These are phyloP conservation scores for Setaria italica DNA, from an alignment of 202 grass and related monocot genomes.

Conservation along the genomic window DNA sequence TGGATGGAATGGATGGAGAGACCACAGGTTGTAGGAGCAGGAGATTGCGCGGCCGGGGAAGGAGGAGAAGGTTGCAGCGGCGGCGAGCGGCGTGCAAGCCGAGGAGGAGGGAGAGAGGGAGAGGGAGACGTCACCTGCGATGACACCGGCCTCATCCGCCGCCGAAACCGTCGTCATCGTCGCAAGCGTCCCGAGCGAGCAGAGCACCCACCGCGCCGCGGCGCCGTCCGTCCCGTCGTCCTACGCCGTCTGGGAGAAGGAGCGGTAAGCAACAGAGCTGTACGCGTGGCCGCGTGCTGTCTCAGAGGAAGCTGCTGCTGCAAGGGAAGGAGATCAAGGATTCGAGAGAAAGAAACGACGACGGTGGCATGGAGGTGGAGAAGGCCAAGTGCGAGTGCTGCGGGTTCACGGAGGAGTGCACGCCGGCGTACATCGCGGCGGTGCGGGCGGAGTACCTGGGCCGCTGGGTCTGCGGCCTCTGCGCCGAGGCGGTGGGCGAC, in stretches of 20 bases:
- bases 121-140: constrained; percentile 56
- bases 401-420: constrained; percentile 92
- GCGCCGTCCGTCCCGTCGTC: constrained; percentile 54
- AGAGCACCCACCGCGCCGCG: constrained; percentile 36
- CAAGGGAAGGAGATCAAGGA: no score
- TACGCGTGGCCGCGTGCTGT: no score
- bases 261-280: constrained; percentile 53
- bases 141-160: constrained; percentile 61
- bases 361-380: constrained; percentile 58
- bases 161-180: constrained; percentile 23
- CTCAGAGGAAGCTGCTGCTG: neutral
- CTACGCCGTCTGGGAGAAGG: constrained; percentile 79
- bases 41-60: neutral
- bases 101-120: neutral
- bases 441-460: constrained; percentile 60
- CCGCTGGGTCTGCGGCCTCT: constrained; percentile 81
- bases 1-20: constrained; percentile 1
- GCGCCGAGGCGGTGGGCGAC: constrained; percentile 73
- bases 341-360: no score
- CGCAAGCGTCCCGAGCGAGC: constrained; percentile 34
- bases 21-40: constrained; percentile 1
- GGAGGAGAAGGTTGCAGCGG: neutral
- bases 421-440: constrained; percentile 73
- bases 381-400: constrained; percentile 73
- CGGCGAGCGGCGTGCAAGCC: neutral